Conservation (phyloP, 2,329 filamentous ascomycete species). For the Pseudogymnoascus sp. region DNA sequence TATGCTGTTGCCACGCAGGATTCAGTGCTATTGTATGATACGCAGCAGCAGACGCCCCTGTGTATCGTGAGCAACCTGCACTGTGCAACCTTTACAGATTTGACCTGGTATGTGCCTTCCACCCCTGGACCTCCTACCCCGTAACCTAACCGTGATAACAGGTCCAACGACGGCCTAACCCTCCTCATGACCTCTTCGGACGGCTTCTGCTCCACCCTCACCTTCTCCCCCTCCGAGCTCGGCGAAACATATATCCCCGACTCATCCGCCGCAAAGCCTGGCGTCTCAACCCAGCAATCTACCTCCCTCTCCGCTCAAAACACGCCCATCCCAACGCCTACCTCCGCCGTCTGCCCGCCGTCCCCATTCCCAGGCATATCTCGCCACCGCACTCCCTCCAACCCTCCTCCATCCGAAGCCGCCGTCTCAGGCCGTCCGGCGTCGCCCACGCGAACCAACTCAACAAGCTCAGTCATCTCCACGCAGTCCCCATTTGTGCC, state of each 20-base stretch:
- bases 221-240: slow-evolving; percentile 75
- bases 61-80: slow-evolving; percentile 96
- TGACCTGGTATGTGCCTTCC: slow-evolving; percentile 66
- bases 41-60: slow-evolving; percentile 87
- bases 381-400: slow-evolving; percentile 48
- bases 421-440: slow-evolving; percentile 52
- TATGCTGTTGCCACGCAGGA: slow-evolving; percentile 97
- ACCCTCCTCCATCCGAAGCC: slow-evolving; percentile 47
- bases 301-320: slow-evolving; percentile 47
- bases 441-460: slow-evolving; percentile 79
- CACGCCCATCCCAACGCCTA: slow-evolving; percentile 65
- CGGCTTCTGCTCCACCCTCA: slow-evolving; percentile 89
- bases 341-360: slow-evolving; percentile 45
- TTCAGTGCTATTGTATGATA: slow-evolving; percentile 90
- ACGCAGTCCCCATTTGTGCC: slow-evolving; percentile 41
- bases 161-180: slow-evolving; percentile 68
- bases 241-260: slow-evolving; percentile 73
- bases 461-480: slow-evolving; percentile 62
- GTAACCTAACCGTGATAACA: slow-evolving; percentile 28
- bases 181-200: slow-evolving; percentile 96
- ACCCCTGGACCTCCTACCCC: neutral
- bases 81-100: slow-evolving; percentile 92
- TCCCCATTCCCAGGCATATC: slow-evolving; percentile 45
- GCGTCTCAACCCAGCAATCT: slow-evolving; percentile 31
- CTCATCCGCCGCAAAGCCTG: slow-evolving; percentile 39